Conservation (phyloP, 1,284 basidiomycete species). For the Ceratobasidium theobromae region DNA sequence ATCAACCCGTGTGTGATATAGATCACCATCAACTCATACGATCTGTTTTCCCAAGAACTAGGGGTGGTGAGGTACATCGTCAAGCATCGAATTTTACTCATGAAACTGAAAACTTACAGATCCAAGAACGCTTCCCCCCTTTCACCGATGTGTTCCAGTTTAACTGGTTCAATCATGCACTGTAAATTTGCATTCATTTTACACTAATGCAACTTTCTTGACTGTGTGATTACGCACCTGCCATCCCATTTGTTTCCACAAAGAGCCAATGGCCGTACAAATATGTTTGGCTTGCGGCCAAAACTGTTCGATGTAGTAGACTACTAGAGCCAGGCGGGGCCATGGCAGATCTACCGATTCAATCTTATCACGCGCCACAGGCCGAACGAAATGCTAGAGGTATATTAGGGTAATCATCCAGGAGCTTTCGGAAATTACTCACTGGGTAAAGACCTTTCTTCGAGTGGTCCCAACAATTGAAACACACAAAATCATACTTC, state of each 20-base stretch:
- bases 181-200: neutral
- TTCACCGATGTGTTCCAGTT: conserved; percentile 1
- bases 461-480: neutral
- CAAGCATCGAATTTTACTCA: neutral
- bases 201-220: neutral
- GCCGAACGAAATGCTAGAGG: neutral
- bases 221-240: neutral
- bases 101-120: neutral
- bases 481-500: neutral
- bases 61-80: too few relatives aligned
- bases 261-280: neutral
- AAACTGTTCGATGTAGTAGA: conserved; percentile 21
- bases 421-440: neutral
- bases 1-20: conserved; percentile 20
- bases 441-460: conserved; percentile 1
- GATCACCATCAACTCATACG: neutral
- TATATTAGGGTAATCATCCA: neutral
- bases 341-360: neutral
- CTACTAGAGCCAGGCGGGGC: neutral
- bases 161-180: conserved; percentile 19
- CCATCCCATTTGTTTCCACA: neutral
- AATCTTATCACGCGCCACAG: neutral
- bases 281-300: conserved; percentile 12
- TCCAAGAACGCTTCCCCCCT: neutral
- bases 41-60: neutral